phyloP scores from a whole-genome alignment of 495 filamentous ascomycete genomes.

The Parathielavia hyrcaniae region DNA sequence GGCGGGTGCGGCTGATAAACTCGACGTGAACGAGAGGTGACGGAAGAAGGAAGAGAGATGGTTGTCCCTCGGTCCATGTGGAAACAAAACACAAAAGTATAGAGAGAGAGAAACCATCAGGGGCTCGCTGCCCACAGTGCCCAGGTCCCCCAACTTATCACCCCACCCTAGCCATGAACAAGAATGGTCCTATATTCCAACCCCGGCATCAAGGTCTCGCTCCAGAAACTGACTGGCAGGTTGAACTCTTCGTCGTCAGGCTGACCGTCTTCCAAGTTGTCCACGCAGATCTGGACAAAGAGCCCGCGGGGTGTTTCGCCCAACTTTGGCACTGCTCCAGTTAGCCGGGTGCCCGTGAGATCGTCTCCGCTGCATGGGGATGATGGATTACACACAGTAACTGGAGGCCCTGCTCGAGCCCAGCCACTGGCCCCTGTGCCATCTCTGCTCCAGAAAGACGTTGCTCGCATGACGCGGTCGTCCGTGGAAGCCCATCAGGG shows the following conservation, averaged over 20 bases:
- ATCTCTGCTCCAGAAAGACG: conserved; percentile 20
- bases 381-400: conserved; percentile 21
- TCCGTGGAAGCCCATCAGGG: conserved; percentile 29
- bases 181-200: conserved; percentile 15
- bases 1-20: too few relatives aligned
- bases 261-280: conserved; percentile 13
- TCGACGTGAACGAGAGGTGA: too few relatives aligned
- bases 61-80: too few relatives aligned
- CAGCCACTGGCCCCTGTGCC: conserved; percentile 20
- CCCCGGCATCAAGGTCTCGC: neutral
- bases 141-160: too few relatives aligned
- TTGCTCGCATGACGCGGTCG: conserved; percentile 6
- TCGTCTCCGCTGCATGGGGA: too few relatives aligned
- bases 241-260: neutral
- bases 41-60: too few relatives aligned
- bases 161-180: conserved; percentile 2
- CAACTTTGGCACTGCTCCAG: conserved; percentile 5
- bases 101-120: neutral
- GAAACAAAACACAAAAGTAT: too few relatives aligned
- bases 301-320: conserved; percentile 24
- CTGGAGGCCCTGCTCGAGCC: conserved; percentile 6
- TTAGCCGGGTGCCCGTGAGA: neutral
- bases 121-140: too few relatives aligned
- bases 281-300: conserved; percentile 24
- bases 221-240: neutral